Conservation (phyloP, 2,329 filamentous ascomycete species). For the Fusarium multiceps region DNA sequence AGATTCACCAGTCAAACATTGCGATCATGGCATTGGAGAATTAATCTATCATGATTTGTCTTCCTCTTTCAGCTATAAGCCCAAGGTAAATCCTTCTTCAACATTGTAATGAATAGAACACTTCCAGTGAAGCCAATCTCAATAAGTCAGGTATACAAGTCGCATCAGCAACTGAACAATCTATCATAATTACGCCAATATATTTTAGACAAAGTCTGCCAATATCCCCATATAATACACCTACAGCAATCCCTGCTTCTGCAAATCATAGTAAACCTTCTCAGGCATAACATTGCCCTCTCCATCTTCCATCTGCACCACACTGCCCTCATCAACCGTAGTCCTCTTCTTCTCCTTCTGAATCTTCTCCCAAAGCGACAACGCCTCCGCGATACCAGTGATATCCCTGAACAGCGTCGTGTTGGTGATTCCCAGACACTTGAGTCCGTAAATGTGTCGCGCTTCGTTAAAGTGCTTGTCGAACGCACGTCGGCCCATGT, state of each 20-base stretch:
- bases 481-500: constrained; percentile 95
- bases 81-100: no score
- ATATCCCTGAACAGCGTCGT: constrained; percentile 94
- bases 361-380: constrained; percentile 92
- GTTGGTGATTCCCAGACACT: constrained; percentile 93
- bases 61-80: no score
- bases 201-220: not conserved
- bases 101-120: no score
- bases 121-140: no score
- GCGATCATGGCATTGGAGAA: no score
- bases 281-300: constrained; percentile 99
- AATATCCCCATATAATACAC: constrained; percentile 16
- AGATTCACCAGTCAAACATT: not conserved
- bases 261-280: constrained; percentile 95
- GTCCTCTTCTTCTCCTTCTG: constrained; percentile 84
- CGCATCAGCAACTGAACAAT: constrained; percentile 38
- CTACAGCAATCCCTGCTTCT: constrained; percentile 87
- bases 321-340: constrained; percentile 79
- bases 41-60: not conserved
- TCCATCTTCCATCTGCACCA: constrained; percentile 98
- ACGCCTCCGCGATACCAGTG: constrained; percentile 88
- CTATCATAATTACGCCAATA: not conserved
- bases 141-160: no score
- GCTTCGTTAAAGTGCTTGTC: constrained; percentile 99
- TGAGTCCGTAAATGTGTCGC: constrained; percentile 90